Percentiles rank a stretch among this genome's conserved stretches.
Evolutionary conservation across 148 eudicot genomes (phyloP).

Genomic region (Heliamphora exappendiculata): DNA sequence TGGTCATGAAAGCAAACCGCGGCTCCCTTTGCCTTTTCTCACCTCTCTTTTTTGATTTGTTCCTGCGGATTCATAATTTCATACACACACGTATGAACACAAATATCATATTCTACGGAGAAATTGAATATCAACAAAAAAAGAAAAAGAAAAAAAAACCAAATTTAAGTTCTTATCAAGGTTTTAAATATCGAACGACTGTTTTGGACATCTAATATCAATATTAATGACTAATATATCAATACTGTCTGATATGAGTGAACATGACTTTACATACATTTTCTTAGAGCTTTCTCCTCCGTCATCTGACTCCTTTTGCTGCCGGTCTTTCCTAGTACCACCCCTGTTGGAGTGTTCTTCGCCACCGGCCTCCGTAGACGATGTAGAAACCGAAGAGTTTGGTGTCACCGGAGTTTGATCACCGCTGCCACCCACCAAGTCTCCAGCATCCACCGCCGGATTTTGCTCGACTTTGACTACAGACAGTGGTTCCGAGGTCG

Average conservation of each 20-base stretch:
- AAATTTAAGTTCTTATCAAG: too few relatives aligned
- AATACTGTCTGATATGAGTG: too few relatives aligned
- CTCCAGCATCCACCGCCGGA: conserved; percentile 11
- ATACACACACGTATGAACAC: too few relatives aligned
- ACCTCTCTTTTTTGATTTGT: conserved; percentile 61
- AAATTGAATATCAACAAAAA: not conserved
- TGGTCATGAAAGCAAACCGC: conserved; percentile 74
- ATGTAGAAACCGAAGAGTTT: conserved; percentile 53
- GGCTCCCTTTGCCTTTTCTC: conserved; percentile 64
- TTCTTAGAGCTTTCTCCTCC: conserved; percentile 53
- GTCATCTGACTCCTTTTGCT: conserved; percentile 27
- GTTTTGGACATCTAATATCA: too few relatives aligned
- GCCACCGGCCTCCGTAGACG: conserved; percentile 58
- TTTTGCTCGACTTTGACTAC: conserved; percentile 16
- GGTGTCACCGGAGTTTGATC: conserved; percentile 42
- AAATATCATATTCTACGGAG: not conserved
- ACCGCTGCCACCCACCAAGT: not conserved
- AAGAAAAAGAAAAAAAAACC: not conserved
- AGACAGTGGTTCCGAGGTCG: conserved; percentile 10
- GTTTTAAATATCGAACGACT: too few relatives aligned
- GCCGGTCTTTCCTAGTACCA: conserved; percentile 31
- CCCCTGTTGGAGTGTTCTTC: conserved; percentile 27
- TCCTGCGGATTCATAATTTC: conserved; percentile 21
- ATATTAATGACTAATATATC: too few relatives aligned
- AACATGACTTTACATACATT: conserved; percentile 48